A percentile compares a stretch with the other conserved stretches of the same genome.
Conservation (phyloP, 225 moss, liverwort and hornwort genomes). For the Climacium dendroides region DNA sequence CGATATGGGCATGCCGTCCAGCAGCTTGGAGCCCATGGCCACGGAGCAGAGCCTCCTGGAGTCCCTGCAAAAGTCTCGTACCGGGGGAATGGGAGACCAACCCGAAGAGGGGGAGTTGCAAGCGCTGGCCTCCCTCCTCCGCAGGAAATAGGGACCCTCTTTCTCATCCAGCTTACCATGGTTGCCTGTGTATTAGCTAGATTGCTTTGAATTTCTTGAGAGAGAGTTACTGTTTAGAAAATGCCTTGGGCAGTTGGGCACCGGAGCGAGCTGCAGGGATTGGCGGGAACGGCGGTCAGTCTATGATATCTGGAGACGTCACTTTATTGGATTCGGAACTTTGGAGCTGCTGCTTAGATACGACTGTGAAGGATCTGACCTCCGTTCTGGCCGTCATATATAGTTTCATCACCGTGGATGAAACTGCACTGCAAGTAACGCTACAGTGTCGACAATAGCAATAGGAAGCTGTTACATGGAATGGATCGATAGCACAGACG, state of each 20-base stretch:
- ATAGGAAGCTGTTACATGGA: neutral
- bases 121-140: constrained; percentile 44
- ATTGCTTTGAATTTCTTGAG: constrained; percentile 6
- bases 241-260: neutral
- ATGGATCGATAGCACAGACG: neutral
- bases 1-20: constrained; percentile 57
- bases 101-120: constrained; percentile 56
- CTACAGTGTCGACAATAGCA: neutral
- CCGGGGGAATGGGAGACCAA: constrained; percentile 32
- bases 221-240: neutral
- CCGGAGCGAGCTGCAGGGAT: neutral
- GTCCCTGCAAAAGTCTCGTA: constrained; percentile 47
- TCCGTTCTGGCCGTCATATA: neutral
- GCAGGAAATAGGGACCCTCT: constrained; percentile 12
- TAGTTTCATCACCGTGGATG: neutral
- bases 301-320: neutral
- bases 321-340: neutral
- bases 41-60: constrained; percentile 45
- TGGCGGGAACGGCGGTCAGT: neutral
- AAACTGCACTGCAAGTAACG: neutral
- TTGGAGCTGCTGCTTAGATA: neutral
- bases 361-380: constrained; percentile 12
- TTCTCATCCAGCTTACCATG: neutral
- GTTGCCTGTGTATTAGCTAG: neutral
- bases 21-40: constrained; percentile 41